Base-by-base conservation (phyloP, 106 monocot species). In the Platanthera zijinensis region DNA sequence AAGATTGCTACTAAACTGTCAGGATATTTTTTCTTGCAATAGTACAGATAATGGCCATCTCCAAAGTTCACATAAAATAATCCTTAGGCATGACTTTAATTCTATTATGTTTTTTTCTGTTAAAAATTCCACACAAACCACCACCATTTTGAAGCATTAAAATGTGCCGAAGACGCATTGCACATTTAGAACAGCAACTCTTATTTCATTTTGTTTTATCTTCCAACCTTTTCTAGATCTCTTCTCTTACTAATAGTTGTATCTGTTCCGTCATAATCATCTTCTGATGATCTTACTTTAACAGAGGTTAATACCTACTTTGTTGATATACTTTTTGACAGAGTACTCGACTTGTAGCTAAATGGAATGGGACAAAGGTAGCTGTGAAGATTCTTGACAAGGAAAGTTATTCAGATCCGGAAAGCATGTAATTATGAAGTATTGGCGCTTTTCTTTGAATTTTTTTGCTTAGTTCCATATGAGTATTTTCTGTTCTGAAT, bases 341-440 rank as follows among this genome's bases (percentile, higher is more conserved):
- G 89, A 80, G 79, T 1, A 74, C 77, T 12, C 87, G 77, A 77
- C 91, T 89, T 75, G 83, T 93, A 50, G 96, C 96, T 50, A 96
- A 91, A 59, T 96, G 96, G 96, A 91, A 96, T 77, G 96, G 93
- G 57, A 91, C 96, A 51, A 96, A 93, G 83, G 93, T 96, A 75
- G 74, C 77, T 62, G 91, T 96, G 22, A 96, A 93, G 83, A 84
- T 93, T 76, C 83, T 96, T 74, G 89, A 91, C 81, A 91, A 93
- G 76, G 93, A 93, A 19, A 74, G 73, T 74, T 89, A 80, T 77
- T 82, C 89, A 21, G 93, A 96, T 83, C 83, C 86, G 30, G 90
- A 91, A 53, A 91, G 82, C 90, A 91, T 96, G 96, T 96, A 96
- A 51, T 63, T 39, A 2, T 66, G 73, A 73, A 28, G 62, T 12